Evolutionary conservation across 1,139 yeast genomes (phyloP).

Genomic region (Lodderomyces orthopsilosis): DNA sequence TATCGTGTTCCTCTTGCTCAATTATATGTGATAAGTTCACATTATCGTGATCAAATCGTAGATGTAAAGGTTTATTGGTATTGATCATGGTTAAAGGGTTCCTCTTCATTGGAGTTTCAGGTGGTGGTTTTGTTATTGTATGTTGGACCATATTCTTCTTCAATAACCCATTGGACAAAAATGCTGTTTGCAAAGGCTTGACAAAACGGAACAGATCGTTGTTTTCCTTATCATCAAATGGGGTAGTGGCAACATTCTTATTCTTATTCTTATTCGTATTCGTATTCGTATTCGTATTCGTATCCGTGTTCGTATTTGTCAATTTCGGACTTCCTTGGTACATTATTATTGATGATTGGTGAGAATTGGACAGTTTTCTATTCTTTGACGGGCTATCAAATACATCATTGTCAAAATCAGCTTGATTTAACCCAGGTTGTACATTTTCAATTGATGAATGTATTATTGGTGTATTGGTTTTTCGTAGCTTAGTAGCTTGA

Average conservation of each 20-base stretch:
- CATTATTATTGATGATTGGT: conserved; percentile 15
- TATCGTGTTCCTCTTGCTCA: conserved; percentile 8
- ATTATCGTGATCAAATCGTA: conserved; percentile 16
- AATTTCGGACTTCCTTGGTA: conserved; percentile 18
- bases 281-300: no score
- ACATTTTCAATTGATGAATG: conserved; percentile 9
- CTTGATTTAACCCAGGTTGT: conserved; percentile 8
- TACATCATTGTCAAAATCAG: conserved; percentile 27
- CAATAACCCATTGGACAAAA: conserved; percentile 69
- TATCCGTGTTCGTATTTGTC: no score
- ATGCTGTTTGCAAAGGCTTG: conserved; percentile 83
- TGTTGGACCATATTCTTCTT: conserved; percentile 54
- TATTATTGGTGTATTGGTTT: conserved; percentile 12
- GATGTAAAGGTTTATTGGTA: conserved; percentile 23
- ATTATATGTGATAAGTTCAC: not conserved
- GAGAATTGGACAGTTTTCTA: conserved; percentile 24
- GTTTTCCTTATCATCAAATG: conserved; percentile 36
- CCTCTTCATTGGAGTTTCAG: conserved; percentile 83
- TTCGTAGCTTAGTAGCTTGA: conserved; percentile 14
- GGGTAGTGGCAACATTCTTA: not conserved
- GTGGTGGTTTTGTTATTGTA: conserved; percentile 42
- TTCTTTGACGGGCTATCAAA: conserved; percentile 36
- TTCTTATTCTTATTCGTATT: no score
- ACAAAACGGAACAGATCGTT: conserved; percentile 61
- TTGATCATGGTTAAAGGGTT: conserved; percentile 44